Evolutionary conservation across 345 rosid species (phyloP).

Genomic region (Gossypium mustelinum): DNA sequence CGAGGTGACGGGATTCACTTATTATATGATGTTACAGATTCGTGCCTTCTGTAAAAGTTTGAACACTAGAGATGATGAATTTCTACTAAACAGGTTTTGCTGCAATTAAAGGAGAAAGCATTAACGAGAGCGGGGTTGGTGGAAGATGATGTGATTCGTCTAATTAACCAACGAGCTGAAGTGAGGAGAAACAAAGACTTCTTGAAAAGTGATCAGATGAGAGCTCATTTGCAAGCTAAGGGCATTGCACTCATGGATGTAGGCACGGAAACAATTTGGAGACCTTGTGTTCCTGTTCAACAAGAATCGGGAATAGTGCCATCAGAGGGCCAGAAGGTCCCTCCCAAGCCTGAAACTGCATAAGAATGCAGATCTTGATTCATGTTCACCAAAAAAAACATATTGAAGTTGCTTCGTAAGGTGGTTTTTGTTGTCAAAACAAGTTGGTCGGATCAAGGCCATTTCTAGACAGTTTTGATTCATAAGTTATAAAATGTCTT

Average conservation of each 20-base stretch:
- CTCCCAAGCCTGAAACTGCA: background rate
- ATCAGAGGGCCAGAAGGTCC: constrained; percentile 9
- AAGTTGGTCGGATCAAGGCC: background rate
- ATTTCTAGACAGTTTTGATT: background rate
- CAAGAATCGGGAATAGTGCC: constrained; percentile 20
- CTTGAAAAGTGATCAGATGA: constrained; percentile 57
- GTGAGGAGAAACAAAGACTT: constrained; percentile 73
- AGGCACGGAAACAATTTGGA: constrained; percentile 73
- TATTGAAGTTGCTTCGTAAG: background rate
- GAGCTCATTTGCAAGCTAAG: constrained; percentile 51
- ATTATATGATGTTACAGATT: background rate
- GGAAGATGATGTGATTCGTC: constrained; percentile 45
- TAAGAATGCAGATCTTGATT: background rate
- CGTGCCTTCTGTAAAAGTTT: background rate
- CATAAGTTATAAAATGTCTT: background rate
- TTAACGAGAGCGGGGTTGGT: constrained; percentile 52
- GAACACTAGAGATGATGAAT: background rate
- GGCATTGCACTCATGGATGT: constrained; percentile 88
- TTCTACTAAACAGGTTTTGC: constrained; percentile 37
- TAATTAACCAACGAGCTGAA: constrained; percentile 54
- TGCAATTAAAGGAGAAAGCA: constrained; percentile 62
- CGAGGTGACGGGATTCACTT: constrained; percentile 36
- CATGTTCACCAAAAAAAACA: background rate
- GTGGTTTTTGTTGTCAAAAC: background rate
- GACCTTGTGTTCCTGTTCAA: constrained; percentile 60